Evolutionary conservation across 148 eudicot species (phyloP).

Genomic region (Diospyros kaki): DNA sequence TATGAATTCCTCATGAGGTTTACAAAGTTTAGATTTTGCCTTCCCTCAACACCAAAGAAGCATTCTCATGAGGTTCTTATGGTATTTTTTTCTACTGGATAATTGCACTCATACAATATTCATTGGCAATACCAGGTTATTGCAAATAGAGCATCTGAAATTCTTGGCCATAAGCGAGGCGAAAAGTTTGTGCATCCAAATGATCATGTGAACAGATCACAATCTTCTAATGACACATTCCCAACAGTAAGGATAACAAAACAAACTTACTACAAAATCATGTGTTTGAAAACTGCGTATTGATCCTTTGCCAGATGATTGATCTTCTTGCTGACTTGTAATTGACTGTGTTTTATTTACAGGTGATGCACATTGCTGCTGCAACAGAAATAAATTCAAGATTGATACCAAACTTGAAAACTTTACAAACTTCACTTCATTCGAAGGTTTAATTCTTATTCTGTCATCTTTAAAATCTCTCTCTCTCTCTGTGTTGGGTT

Average conservation of each 20-base stretch:
- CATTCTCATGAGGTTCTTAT: no score
- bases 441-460: constrained; percentile 55
- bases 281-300: neutral
- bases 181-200: constrained; percentile 95
- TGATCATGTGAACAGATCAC: constrained; percentile 98
- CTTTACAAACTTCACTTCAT: constrained; percentile 65
- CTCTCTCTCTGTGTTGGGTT: neutral
- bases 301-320: neutral
- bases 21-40: neutral
- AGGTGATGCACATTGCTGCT: constrained; percentile 99
- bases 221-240: constrained; percentile 97
- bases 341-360: constrained; percentile 20
- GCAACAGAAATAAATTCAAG: constrained; percentile 82
- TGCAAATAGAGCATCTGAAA: constrained; percentile 98
- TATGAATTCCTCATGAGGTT: neutral
- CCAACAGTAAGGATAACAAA: constrained; percentile 69
- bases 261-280: neutral
- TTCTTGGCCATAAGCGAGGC: constrained; percentile 92
- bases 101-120: neutral
- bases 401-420: constrained; percentile 83
- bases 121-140: constrained; percentile 50
- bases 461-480: neutral
- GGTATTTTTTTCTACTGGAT: no score
- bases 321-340: constrained; percentile 6
- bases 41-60: neutral